Percentiles rank a stretch among this genome's conserved stretches.
Conservation (phyloP, 306 rosid species). For the Quillaja saponaria region DNA sequence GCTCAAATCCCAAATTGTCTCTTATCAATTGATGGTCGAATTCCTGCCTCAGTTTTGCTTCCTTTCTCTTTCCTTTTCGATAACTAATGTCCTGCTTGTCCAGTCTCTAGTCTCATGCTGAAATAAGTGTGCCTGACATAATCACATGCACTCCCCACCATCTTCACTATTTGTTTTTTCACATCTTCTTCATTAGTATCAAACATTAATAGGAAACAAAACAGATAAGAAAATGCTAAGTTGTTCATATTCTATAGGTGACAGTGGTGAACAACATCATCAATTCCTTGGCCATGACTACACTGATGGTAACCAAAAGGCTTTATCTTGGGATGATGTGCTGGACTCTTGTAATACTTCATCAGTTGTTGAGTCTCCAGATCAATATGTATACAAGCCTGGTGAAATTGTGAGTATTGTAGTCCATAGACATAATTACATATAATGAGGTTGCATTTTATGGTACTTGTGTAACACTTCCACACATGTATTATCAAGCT, state of each 20-base stretch:
- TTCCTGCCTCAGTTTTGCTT: neutral
- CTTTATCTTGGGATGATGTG: constrained; percentile 57
- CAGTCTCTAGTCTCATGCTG: too few species aligned
- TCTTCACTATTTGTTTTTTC: constrained; percentile 14
- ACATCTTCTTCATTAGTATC: constrained; percentile 9
- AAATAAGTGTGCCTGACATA: neutral
- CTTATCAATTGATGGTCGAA: constrained; percentile 1
- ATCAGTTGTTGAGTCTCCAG: constrained; percentile 34
- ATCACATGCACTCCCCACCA: constrained; percentile 13
- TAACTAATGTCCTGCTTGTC: neutral
- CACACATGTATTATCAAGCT: constrained; percentile 8
- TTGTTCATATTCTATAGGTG: constrained; percentile 38
- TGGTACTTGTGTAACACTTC: neutral
- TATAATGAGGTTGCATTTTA: constrained; percentile 5
- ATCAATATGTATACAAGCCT: constrained; percentile 34
- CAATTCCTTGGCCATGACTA: constrained; percentile 39
- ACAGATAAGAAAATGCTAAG: constrained; percentile 32
- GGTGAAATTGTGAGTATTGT: constrained; percentile 59
- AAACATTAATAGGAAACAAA: constrained; percentile 15
- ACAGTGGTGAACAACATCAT: constrained; percentile 32
- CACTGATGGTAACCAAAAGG: constrained; percentile 43
- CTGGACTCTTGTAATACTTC: constrained; percentile 41
- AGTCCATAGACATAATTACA: constrained; percentile 28
- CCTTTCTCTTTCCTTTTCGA: constrained; percentile 2
- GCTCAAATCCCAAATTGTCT: constrained; percentile 9